Conservation (phyloP, 2,329 filamentous ascomycete species). For the Scedosporium apiospermum region DNA sequence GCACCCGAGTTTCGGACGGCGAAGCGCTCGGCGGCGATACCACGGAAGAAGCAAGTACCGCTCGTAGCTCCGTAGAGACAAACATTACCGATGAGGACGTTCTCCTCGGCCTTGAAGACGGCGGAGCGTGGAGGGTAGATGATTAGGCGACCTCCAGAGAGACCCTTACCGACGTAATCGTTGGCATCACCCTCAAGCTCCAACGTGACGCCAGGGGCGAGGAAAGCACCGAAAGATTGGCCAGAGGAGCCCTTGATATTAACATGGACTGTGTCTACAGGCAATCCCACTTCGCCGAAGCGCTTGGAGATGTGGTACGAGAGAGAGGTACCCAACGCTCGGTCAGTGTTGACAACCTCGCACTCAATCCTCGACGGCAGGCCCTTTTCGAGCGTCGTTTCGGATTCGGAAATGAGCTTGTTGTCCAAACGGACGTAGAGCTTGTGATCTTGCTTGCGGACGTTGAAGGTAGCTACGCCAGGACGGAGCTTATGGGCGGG, state of each 20-base stretch:
- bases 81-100: constrained; percentile 85
- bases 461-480: constrained; percentile 92
- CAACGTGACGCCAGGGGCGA: constrained; percentile 85
- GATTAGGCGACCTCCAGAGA: constrained; percentile 87
- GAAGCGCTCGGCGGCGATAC: constrained; percentile 92
- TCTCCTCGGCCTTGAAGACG: constrained; percentile 93
- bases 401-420: constrained; percentile 92
- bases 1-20: constrained; percentile 94
- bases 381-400: constrained; percentile 89
- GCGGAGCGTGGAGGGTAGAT: constrained; percentile 86
- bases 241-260: constrained; percentile 95
- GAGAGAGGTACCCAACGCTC: constrained; percentile 83
- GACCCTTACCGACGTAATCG: constrained; percentile 92
- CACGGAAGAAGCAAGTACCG: constrained; percentile 92
- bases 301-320: constrained; percentile 94
- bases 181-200: constrained; percentile 95
- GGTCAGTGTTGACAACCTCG: constrained; percentile 93
- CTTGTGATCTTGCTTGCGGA: constrained; percentile 93
- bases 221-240: constrained; percentile 91
- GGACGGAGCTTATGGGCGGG: constrained; percentile 93
- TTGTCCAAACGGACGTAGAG: constrained; percentile 91
- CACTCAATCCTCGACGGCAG: constrained; percentile 89
- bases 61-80: constrained; percentile 90
- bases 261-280: constrained; percentile 87
- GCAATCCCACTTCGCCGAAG: constrained; percentile 81